phyloP scores from a whole-genome alignment of 345 rosid species.

The Eucalyptus leucophloia region DNA sequence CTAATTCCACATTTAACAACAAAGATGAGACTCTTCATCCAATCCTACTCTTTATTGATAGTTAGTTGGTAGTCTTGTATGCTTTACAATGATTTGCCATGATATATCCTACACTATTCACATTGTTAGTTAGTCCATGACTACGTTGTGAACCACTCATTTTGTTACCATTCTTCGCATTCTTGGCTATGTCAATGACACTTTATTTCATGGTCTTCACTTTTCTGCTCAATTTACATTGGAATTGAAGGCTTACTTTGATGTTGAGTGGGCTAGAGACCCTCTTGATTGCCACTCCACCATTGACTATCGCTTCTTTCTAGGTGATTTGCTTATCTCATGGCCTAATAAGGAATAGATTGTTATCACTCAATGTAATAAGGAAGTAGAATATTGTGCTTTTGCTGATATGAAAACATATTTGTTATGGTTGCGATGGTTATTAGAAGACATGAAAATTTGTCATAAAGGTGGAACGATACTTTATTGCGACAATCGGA shows the following conservation, averaged over 20 bases:
- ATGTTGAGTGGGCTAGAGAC: background rate
- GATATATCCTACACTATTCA: background rate
- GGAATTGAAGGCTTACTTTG: background rate
- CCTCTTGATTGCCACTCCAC: background rate
- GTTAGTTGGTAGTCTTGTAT: background rate
- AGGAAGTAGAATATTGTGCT: accelerated
- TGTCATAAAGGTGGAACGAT: accelerated
- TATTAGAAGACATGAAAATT: background rate
- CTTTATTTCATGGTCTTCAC: background rate
- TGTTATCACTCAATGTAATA: background rate
- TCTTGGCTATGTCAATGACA: background rate
- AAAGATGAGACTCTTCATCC: background rate
- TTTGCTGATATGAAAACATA: background rate
- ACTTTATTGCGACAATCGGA: background rate
- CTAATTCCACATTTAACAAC: background rate
- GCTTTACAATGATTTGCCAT: accelerated
- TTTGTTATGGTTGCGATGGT: background rate
- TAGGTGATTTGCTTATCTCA: no score
- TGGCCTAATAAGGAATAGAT: background rate
- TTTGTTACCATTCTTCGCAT: background rate
- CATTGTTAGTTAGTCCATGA: background rate
- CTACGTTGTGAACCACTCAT: background rate
- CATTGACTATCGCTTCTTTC: background rate
- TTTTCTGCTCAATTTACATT: background rate
- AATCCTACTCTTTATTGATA: background rate